Base-by-base conservation (phyloP, 2,329 filamentous ascomycete genomes). In the Cladophialophora yegresii region DNA sequence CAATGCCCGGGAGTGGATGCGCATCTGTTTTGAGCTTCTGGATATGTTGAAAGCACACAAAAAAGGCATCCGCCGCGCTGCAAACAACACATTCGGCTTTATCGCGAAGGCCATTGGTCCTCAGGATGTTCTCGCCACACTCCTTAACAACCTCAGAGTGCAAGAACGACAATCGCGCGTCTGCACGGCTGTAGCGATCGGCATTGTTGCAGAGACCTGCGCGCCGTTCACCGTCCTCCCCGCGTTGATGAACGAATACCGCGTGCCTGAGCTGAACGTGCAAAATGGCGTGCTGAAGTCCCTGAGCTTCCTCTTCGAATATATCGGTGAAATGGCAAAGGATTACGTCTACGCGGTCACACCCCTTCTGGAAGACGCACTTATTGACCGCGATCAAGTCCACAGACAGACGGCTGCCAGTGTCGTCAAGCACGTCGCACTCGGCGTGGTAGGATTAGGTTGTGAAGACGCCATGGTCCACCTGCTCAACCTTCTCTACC, bases 1-100 rank as follows among this genome's bases (percentile, higher is more conserved):
- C 75, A 96, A 96, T 75, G 93, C 95, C 13, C 87, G 95, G 73
- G 95, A 99, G 79, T 99, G 95, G 95, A 99, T 99, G 96, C 89
- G 95, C 76, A 99, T 99, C 76, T 99, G 95, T 80, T 99, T 99
- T 78, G 95, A 99, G 81, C 83, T 99, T 60, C 87, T 99, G 32
- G 95, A 99, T 79, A 99, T 99, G 95, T 86, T 99, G 73, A 99
- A 99, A 80, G 95, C 95, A 6, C 95, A 99, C 83, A 99, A 99
- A 81, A 99, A 99, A 84, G 96, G 95, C 70, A 99, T 99, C 71
- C 90, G 95, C 70, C 89, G 95, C 77, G 95, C 95, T 23, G 96
- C 95, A 72, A 99, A 99, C 85, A 99, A 99, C 82, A 99, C 95
- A 0, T 99, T 99, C 73, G 95, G 95, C 77, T 99, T 97, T 84